Evolutionary conservation across 1,284 basidiomycete species (phyloP), one percentile per base, ranked within the genome.

Genomic region (Cryptococcus maquisensis): DNA sequence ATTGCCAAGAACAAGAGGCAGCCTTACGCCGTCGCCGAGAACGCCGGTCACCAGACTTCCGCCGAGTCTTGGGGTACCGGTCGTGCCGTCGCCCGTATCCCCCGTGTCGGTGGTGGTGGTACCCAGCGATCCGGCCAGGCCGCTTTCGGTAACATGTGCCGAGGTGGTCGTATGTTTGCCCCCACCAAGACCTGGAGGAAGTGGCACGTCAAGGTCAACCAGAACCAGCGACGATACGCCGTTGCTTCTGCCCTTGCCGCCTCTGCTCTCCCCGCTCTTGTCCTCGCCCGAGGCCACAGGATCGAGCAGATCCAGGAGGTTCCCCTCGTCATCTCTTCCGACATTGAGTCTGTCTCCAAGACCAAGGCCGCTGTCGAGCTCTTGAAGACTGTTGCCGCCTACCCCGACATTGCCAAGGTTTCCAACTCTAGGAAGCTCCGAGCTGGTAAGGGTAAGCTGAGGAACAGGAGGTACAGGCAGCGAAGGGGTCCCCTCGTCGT

Each of bases 51-150:
- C 83, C 95, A 99, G 81, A 98, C 96, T 71, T 91, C 87, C 63
- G 95, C 95, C 64, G 73, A 75, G 65, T 98, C 96, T 50, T 99
- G 95, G 95, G 95, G 95, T 82, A 99, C 95, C 68, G 95, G 95
- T 88, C 93, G 96, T 81, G 96, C 96, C 70, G 95, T 99, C 65
- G 96, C 95, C 47, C 95, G 95, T 95, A 98, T 98, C 77, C 96
- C 96, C 79, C 95, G 96, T 91, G 95, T 98, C 64, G 92, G 92
- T 77, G 95, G 96, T 79, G 89, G 91, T 78, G 96, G 95, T 81
- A 98, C 96, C 67, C 91, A 95, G 83, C 90, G 96, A 71, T 95
- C 95, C 61, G 95, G 95, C 62, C 93, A 96, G 84, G 96, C 91
- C 77, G 94, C 95, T 41, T 98, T 98, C 81, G 96, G 95, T 77